phyloP scores from a whole-genome alignment of 1,284 basidiomycete genomes.

The Anthracocystis setariae region DNA sequence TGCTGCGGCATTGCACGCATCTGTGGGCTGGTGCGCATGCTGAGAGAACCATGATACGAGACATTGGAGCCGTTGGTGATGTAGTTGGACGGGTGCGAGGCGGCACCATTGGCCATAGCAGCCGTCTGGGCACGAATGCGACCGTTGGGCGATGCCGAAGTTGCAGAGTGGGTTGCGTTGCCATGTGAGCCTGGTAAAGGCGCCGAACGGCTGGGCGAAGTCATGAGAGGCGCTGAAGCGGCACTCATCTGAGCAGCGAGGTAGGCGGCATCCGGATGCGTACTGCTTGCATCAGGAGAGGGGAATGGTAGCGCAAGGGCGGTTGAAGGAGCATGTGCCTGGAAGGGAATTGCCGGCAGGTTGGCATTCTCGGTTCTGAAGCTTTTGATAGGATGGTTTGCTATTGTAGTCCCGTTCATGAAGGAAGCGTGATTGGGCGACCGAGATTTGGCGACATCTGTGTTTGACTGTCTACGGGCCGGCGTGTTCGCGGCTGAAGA shows the following conservation, averaged over 20 bases:
- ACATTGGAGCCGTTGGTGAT: conserved; percentile 15
- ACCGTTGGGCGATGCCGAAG: conserved; percentile 32
- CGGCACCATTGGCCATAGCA: conserved; percentile 18
- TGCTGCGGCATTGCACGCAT: conserved; percentile 41
- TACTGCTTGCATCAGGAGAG: not conserved
- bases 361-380: conserved; percentile 20
- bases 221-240: conserved; percentile 19
- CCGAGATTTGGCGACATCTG: conserved; percentile 3
- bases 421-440: conserved; percentile 8
- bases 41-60: conserved; percentile 27
- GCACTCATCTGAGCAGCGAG: conserved; percentile 12
- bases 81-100: conserved; percentile 14
- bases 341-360: conserved; percentile 29
- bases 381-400: conserved; percentile 13
- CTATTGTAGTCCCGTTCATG: conserved; percentile 10
- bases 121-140: conserved; percentile 41
- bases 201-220: conserved; percentile 31
- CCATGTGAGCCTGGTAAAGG: conserved; percentile 19
- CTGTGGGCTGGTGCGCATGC: conserved; percentile 41
- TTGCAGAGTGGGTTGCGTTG: conserved; percentile 1
- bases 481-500: conserved; percentile 13
- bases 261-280: conserved; percentile 2
- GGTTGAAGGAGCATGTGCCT: conserved; percentile 11
- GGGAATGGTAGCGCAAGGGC: conserved; percentile 1
- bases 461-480: conserved; percentile 3